A percentile compares a stretch with the other conserved stretches of the same genome.
These are phyloP conservation scores for Begonia masoniana DNA, from an alignment of 306 rosid species.

Conservation along the genomic window DNA sequence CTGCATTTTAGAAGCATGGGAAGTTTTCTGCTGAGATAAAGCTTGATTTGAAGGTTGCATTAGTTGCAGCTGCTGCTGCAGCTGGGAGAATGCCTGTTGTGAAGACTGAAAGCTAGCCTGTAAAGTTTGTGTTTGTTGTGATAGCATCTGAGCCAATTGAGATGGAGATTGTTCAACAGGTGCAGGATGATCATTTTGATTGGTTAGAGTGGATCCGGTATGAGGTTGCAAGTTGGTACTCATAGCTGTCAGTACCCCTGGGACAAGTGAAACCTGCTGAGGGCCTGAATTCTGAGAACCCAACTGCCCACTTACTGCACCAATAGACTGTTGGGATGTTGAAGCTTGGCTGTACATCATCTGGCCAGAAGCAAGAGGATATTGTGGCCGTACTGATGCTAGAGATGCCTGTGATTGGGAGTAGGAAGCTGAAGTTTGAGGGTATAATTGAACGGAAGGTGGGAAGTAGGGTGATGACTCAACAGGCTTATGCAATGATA, in stretches of 20 bases:
- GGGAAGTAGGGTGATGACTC: conserved; percentile 68
- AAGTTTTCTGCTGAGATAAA: conserved; percentile 39
- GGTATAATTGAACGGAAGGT: conserved; percentile 38
- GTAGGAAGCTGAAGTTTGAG: conserved; percentile 42
- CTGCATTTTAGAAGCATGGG: conserved; percentile 57
- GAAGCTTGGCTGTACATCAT: conserved; percentile 18
- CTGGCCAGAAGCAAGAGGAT: conserved; percentile 46
- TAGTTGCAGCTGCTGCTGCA: conserved; percentile 79
- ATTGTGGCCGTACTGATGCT: conserved; percentile 37
- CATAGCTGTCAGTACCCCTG: too few relatives aligned
- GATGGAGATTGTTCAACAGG: conserved; percentile 66
- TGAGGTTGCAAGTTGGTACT: conserved; percentile 35
- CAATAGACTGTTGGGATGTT: conserved; percentile 34
- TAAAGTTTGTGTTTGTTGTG: conserved; percentile 79
- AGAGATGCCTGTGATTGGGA: conserved; percentile 32
- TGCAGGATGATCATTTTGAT: conserved; percentile 35
- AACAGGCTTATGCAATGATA: conserved; percentile 47
- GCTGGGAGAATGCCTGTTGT: conserved; percentile 88
- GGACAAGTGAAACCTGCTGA: too few relatives aligned
- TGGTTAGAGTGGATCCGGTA: conserved; percentile 22
- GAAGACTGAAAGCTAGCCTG: conserved; percentile 96
- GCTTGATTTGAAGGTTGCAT: conserved; percentile 79
- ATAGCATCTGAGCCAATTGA: conserved; percentile 80
- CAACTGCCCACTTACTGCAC: conserved; percentile 32
- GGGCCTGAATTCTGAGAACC: conserved; percentile 56